Percentiles rank a stretch among this genome's conserved stretches.
Conservation (phyloP, 202 grass and related monocot species). For the Saccharum hybrid region DNA sequence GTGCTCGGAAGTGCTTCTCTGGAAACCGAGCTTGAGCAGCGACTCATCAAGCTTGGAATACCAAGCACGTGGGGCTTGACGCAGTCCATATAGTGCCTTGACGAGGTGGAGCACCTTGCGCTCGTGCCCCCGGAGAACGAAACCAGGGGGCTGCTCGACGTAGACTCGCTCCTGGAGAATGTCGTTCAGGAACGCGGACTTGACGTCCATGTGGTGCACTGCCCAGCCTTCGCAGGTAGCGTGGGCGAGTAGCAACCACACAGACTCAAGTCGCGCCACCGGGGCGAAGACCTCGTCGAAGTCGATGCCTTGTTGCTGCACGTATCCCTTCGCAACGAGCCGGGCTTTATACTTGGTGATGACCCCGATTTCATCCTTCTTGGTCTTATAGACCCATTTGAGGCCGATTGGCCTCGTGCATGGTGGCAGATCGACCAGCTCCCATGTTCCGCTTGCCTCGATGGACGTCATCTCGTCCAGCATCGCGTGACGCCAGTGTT, state of each 20-base stretch:
- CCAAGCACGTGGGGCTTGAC: neutral
- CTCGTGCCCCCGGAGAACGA: rapidly evolving
- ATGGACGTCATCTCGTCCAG: no score
- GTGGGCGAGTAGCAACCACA: neutral
- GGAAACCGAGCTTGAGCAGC: neutral
- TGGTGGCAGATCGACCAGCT: no score
- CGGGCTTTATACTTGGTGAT: no score
- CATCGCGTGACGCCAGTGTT: no score
- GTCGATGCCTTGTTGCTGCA: neutral
- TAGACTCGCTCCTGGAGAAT: neutral
- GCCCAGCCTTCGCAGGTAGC: neutral
- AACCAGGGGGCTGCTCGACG: neutral
- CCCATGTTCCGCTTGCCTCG: no score
- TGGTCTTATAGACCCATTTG: no score
- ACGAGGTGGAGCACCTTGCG: neutral
- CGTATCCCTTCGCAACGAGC: neutral
- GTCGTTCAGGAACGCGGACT: neutral
- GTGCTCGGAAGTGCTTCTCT: neutral
- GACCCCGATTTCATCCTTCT: no score
- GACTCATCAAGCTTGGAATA: neutral
- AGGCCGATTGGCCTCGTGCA: no score
- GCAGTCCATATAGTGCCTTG: neutral
- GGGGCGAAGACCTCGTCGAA: no score
- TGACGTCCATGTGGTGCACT: neutral
- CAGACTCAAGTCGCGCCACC: neutral